These are phyloP conservation scores for Lentinus tigrinus DNA, from an alignment of 768 basidiomycete species.

Conservation along the genomic window DNA sequence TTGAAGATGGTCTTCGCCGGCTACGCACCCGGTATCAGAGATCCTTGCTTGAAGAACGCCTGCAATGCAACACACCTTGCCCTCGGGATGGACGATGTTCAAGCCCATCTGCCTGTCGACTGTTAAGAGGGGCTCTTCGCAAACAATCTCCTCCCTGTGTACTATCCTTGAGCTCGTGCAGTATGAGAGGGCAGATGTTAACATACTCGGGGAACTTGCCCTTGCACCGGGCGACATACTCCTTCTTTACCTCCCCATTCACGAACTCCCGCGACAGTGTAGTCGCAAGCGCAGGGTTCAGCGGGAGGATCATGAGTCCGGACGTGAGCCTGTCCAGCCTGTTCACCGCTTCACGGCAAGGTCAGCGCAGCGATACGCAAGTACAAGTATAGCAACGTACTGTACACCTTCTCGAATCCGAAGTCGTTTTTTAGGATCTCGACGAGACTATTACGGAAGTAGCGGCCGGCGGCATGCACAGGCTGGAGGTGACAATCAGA, in stretches of 20 bases:
- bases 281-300: slow-evolving; percentile 67
- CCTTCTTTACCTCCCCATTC: slow-evolving; percentile 80
- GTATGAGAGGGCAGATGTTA: not conserved
- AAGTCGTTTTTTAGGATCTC: slow-evolving; percentile 85
- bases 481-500: no score
- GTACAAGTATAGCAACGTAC: slow-evolving; percentile 46
- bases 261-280: slow-evolving; percentile 79
- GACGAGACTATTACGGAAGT: slow-evolving; percentile 83
- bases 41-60: not conserved
- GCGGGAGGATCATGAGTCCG: slow-evolving; percentile 91
- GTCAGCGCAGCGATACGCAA: not conserved
- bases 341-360: slow-evolving; percentile 72
- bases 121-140: slow-evolving; percentile 85
- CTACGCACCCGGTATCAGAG: slow-evolving; percentile 37
- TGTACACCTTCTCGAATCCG: slow-evolving; percentile 77
- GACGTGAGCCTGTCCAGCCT: slow-evolving; percentile 92
- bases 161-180: not conserved
- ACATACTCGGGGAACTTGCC: slow-evolving; percentile 86
- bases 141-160: slow-evolving; percentile 71
- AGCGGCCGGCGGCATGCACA: slow-evolving; percentile 90
- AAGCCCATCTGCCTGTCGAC: slow-evolving; percentile 96
- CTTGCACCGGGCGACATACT: slow-evolving; percentile 85
- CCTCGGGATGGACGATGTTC: slow-evolving; percentile 93
- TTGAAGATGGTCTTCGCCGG: slow-evolving; percentile 88
- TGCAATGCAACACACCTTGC: slow-evolving; percentile 60